phyloP scores from a whole-genome alignment of 129 eudicot species.

The Saposhnikovia divaricata region DNA sequence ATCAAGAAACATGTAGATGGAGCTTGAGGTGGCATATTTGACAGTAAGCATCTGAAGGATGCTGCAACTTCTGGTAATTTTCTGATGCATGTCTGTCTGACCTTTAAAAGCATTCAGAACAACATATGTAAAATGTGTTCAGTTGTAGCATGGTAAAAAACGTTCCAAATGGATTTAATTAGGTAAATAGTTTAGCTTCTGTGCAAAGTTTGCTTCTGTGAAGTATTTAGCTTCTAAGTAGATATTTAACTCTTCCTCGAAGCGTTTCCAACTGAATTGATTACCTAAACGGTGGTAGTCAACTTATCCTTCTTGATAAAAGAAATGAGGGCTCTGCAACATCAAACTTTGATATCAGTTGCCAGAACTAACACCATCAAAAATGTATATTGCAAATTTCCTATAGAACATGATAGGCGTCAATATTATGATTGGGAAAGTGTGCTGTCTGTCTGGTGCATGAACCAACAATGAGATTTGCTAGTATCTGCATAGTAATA shows the following conservation, averaged over 20 bases:
- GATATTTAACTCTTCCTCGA: too few relatives aligned
- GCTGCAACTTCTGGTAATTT: slow-evolving; percentile 59
- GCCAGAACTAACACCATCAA: too few relatives aligned
- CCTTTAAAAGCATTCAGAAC: not conserved
- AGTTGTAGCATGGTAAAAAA: not conserved
- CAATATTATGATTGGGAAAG: too few relatives aligned
- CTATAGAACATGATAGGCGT: too few relatives aligned
- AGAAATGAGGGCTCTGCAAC: too few relatives aligned
- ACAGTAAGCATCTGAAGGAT: slow-evolving; percentile 60
- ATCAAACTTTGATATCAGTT: not conserved
- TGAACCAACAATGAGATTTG: not conserved
- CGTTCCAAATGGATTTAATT: not conserved
- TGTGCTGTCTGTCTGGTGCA: not conserved
- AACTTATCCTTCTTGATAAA: too few relatives aligned
- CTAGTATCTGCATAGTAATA: not conserved
- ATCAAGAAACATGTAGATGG: slow-evolving; percentile 45
- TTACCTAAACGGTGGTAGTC: too few relatives aligned
- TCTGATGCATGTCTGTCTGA: not conserved
- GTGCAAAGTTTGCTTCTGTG: too few relatives aligned
- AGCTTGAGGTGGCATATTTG: slow-evolving; percentile 76
- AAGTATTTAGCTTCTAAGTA: too few relatives aligned
- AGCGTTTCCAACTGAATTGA: too few relatives aligned
- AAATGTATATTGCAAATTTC: too few relatives aligned
- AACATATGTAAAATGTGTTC: not conserved
- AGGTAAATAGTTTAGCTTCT: too few relatives aligned